Base-by-base conservation (phyloP, 73 alveolate genomes). In the Tetrahymena thermophila region DNA sequence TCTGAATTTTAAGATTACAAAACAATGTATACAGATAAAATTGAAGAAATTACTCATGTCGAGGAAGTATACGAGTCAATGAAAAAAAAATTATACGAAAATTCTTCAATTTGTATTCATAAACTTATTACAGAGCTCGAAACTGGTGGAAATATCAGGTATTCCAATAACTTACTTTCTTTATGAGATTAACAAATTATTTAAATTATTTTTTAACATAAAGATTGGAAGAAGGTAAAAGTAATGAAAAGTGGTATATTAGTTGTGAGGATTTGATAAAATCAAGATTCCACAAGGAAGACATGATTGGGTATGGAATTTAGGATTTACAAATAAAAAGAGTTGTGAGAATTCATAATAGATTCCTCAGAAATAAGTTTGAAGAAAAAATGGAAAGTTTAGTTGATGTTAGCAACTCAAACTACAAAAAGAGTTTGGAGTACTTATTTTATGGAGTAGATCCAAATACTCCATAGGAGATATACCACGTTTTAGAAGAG, bases 81-180 rank as follows among this genome's bases (percentile, higher is more conserved):
- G 35, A 93, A 96, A 43, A 94, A 89, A 93, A 95, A 94, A 85
- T 93, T 94, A 23, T 96, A 84, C 57, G 95, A 96, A 23, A 85
- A 84, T 58, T 71, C 94, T 57, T 89, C 93, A 43, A 35, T 55
- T 56, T 84, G 95, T 43, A 56, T 94, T 35, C 95, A 89, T 89
- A 95, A 97, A 31, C 96, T 98, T 83, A 95, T 97, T 50, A 96
- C 98, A 10, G 99, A 98, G 94, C 95, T 98, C 71, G 98, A 97
- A 93, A 96, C 99, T 19, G 99, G 99, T 9, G 99, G 99, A 0
- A 98, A 98, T 94, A 96, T 98, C 28, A 94, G 89, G 89, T 71
- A 71, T 71, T 28, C 4, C 2, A 21, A 3, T 21, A 10, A 4
- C 1, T 57, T n/a, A 15, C 5, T 9, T n/a, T 15, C n/a, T 9